phyloP scores from a whole-genome alignment of 1,284 basidiomycete genomes.

The Ceraceosorus guamensis region DNA sequence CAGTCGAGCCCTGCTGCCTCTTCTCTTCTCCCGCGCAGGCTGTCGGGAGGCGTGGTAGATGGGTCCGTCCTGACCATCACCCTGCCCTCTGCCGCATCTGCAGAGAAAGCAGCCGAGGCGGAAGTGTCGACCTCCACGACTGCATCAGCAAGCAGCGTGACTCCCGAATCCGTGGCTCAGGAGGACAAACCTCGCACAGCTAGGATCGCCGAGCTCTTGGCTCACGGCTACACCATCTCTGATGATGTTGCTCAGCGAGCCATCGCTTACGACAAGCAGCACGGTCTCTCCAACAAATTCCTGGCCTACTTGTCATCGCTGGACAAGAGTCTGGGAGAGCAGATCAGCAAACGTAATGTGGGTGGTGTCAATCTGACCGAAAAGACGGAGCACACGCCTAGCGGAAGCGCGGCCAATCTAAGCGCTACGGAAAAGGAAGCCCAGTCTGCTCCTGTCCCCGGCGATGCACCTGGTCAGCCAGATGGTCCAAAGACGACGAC shows the following conservation, averaged over 20 bases:
- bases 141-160: too few relatives aligned
- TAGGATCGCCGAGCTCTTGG: slow-evolving; percentile 38
- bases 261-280: slow-evolving; percentile 39
- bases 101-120: slow-evolving; percentile 9
- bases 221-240: slow-evolving; percentile 34
- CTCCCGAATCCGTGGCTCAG: slow-evolving; percentile 18
- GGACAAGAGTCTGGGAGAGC: slow-evolving; percentile 31
- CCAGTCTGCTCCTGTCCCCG: slow-evolving; percentile 11
- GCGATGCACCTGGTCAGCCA: neutral
- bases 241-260: slow-evolving; percentile 39
- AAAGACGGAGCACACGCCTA: slow-evolving; percentile 25
- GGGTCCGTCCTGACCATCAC: slow-evolving; percentile 25
- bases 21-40: slow-evolving; percentile 8
- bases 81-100: slow-evolving; percentile 8
- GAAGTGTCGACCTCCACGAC: slow-evolving; percentile 1
- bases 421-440: slow-evolving; percentile 25
- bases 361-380: slow-evolving; percentile 15
- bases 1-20: neutral
- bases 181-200: slow-evolving; percentile 40
- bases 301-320: slow-evolving; percentile 28
- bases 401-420: slow-evolving; percentile 20
- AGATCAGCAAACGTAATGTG: slow-evolving; percentile 14
- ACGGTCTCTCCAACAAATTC: slow-evolving; percentile 32
- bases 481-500: slow-evolving; percentile 13
- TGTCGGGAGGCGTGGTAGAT: slow-evolving; percentile 33